A percentile compares a stretch with the other conserved stretches of the same genome.
Evolutionary conservation across 1,284 basidiomycete genomes (phyloP).

Genomic region (Ceratobasidium theobromae): DNA sequence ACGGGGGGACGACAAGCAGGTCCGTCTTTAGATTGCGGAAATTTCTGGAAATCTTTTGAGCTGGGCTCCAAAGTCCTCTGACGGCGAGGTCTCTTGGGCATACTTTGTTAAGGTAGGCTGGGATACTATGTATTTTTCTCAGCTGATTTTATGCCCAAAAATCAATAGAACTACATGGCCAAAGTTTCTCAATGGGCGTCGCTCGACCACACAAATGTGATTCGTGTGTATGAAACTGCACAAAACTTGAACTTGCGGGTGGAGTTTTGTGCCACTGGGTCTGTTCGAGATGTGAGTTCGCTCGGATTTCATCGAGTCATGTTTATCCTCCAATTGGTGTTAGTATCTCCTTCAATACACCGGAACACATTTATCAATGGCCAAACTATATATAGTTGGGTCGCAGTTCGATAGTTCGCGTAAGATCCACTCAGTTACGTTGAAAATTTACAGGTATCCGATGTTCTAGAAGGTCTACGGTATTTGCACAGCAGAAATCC

Average conservation of each 20-base stretch:
- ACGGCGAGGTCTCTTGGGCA: too few relatives aligned
- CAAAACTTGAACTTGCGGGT: background rate
- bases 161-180: background rate
- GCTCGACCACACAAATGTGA: background rate
- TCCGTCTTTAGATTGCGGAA: background rate
- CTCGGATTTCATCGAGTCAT: too few relatives aligned
- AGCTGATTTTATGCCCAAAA: background rate
- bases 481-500: slow-evolving; percentile 1
- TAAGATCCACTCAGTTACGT: background rate
- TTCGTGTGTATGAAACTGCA: background rate
- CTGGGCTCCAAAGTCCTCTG: too few relatives aligned
- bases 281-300: background rate
- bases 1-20: background rate
- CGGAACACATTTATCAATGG: too few relatives aligned
- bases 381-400: background rate
- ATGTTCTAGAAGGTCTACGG: background rate
- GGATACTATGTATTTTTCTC: background rate
- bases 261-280: background rate
- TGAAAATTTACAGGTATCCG: background rate
- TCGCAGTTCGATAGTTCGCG: background rate
- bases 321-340: too few relatives aligned
- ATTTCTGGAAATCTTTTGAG: too few relatives aligned
- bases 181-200: background rate
- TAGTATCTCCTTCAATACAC: too few relatives aligned
- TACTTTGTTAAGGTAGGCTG: background rate